These are phyloP conservation scores for Colletotrichum tanaceti DNA, from an alignment of 2,329 filamentous ascomycete genomes.

Conservation along the genomic window DNA sequence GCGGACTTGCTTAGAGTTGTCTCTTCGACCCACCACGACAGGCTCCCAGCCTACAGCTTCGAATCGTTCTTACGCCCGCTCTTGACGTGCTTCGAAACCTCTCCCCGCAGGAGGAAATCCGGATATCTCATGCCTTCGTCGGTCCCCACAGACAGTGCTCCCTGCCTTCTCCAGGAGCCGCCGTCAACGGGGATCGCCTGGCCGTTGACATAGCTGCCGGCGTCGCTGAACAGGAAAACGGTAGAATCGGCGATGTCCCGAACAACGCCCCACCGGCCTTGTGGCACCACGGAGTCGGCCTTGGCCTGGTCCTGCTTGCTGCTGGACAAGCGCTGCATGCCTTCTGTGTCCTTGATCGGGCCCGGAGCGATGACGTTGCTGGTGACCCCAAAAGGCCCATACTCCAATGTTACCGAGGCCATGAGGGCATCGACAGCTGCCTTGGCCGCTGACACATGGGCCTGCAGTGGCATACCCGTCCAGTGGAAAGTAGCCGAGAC, in stretches of 20 bases:
- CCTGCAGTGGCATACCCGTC: conserved; percentile 84
- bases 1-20: conserved; percentile 19
- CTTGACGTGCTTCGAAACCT: conserved; percentile 51
- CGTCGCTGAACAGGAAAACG: conserved; percentile 86
- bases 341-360: conserved; percentile 86
- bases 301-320: conserved; percentile 49
- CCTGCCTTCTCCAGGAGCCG: conserved; percentile 66
- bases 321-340: conserved; percentile 72
- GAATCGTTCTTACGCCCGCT: conserved; percentile 50
- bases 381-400: conserved; percentile 86
- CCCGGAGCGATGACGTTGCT: conserved; percentile 92
- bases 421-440: conserved; percentile 89
- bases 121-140: conserved; percentile 64
- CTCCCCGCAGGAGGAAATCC: conserved; percentile 56
- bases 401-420: conserved; percentile 84
- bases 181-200: conserved; percentile 81
- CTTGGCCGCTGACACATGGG: conserved; percentile 92
- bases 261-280: conserved; percentile 81
- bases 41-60: conserved; percentile 52
- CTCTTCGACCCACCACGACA: background rate
- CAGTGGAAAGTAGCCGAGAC: conserved; percentile 94
- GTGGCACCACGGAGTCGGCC: conserved; percentile 67
- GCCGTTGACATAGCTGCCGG: conserved; percentile 88
- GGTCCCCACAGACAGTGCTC: conserved; percentile 58
- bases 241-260: conserved; percentile 94